Evolutionary conservation across 139 green algal genomes (phyloP), one percentile per base, ranked within the genome.

Genomic region (Volvox reticuliferus): DNA sequence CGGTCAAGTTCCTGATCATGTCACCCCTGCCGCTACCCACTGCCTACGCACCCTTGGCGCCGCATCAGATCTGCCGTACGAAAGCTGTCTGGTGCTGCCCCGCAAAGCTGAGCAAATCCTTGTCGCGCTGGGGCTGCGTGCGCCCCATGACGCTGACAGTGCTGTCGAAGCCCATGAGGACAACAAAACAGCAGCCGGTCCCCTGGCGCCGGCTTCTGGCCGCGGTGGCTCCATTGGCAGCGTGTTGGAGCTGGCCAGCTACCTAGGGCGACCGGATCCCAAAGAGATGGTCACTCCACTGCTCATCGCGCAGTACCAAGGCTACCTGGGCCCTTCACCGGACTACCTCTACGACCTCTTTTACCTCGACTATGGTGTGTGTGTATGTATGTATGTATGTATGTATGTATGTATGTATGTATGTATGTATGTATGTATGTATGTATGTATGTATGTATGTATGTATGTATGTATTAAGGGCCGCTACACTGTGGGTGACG

Each of bases 341-440:
- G 86, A 90, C 73, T 63, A 77, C 73, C 73, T 90, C 50, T 90
- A 84, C 30, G 86, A 90, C 69, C 73, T 90, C 16, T 83, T 69
- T 55, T 36, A 16, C n/a, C n/a, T 90, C 22, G 86, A 90, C 9
- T 82, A 68, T 19, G 84, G 84, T 89, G 71, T 6, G 85, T 30
- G 55, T n/a, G 80, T 9, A 14, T 9, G 44, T 55, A 9, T 55
- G 44, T 55, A n/a, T n/a, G n/a, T n/a, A n/a, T n/a, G n/a, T n/a
- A n/a, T n/a, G n/a, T n/a, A n/a, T n/a, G n/a, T n/a, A n/a, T n/a
- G n/a, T n/a, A n/a, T n/a, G n/a, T n/a, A n/a, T n/a, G n/a, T n/a
- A n/a, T n/a, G n/a, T n/a, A n/a, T n/a, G n/a, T n/a, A n/a, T n/a
- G n/a, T n/a, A n/a, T n/a, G n/a, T n/a, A n/a, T n/a, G n/a, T n/a